A percentile compares a stretch with the other conserved stretches of the same genome.
phyloP scores from a whole-genome alignment of 75 land plant species.

The Picea glauca region DNA sequence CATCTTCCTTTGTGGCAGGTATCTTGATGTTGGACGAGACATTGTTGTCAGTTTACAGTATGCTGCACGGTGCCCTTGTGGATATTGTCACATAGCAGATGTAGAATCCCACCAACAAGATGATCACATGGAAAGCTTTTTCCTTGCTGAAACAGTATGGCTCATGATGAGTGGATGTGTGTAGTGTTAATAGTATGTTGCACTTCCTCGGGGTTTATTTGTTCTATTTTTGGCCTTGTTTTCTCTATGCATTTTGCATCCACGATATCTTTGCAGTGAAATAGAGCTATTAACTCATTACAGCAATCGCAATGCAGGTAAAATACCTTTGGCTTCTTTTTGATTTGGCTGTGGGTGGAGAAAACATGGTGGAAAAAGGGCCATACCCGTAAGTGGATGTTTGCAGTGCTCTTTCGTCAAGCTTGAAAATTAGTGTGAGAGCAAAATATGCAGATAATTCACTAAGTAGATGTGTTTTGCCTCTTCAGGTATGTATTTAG shows the following conservation, averaged over 20 bases:
- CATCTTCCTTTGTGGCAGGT: conserved; percentile 36
- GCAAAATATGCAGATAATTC: no score
- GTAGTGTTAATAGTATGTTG: conserved; percentile 11
- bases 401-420: neutral
- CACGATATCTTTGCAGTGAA: neutral
- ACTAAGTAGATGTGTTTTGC: neutral
- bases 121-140: conserved; percentile 99
- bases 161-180: conserved; percentile 9
- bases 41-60: conserved; percentile 90
- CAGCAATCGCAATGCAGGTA: conserved; percentile 39
- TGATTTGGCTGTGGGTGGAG: conserved; percentile 89
- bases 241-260: neutral
- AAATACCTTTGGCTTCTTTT: conserved; percentile 98
- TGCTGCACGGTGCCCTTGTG: conserved; percentile 93
- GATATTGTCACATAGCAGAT: conserved; percentile 98
- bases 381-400: conserved; percentile 79
- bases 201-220: neutral
- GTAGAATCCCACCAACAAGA: conserved; percentile 92
- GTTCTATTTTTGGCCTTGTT: neutral
- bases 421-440: neutral
- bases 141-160: conserved; percentile 96
- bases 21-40: conserved; percentile 95
- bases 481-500: conserved; percentile 78
- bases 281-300: conserved; percentile 7
- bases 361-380: conserved; percentile 93